Evolutionary conservation across 2,329 filamentous ascomycete genomes (phyloP), one percentile per base, ranked within the genome.

Genomic region (Alternaria ventricosa): DNA sequence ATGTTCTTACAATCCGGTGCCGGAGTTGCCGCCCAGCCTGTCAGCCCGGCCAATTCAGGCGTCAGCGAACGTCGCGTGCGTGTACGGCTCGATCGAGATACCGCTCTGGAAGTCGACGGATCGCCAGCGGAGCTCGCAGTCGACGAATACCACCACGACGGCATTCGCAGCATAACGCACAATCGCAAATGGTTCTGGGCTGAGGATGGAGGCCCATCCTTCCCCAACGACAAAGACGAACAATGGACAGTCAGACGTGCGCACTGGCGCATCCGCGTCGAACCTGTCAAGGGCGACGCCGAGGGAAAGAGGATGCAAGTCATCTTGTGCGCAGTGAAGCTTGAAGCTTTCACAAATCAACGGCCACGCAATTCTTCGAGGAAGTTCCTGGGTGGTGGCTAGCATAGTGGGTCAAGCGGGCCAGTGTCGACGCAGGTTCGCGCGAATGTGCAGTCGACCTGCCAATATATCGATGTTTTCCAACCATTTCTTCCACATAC

Each of bases 341-440:
- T 97, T 25, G 91, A 96, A 69, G 91, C 90, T 0, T 87, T 89
- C 70, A 90, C 86, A 57, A 86, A 84, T 8, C 88, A 95, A 79
- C 83, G 84, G 65, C 85, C 85, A 11, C 86, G 92, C 66, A 97
- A 96, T 81, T 81, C 80, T 54, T 79, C 83, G 55, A 86, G 91
- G 65, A 81, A 80, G 0, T 97, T 96, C 75, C 78, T 96, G 55
- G 66, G 70, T 5, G 56, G 57, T 45, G 57, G 28, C 4, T 68
- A 46, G 57, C n/a, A 10, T 23, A 23, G 18, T 15, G 1, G 27
- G 4, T 51, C 18, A 5, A 33, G 6, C 9, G 1, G 18, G 1
- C 20, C 4, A 20, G 3, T 3, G 8, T 3, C 5, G 13, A 18
- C 54, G 28, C 10, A 8, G 6, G 8, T 15, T 5, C 10, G 12